Base-by-base conservation (phyloP, 2,329 filamentous ascomycete species). In the Huntiella moniliformis region DNA sequence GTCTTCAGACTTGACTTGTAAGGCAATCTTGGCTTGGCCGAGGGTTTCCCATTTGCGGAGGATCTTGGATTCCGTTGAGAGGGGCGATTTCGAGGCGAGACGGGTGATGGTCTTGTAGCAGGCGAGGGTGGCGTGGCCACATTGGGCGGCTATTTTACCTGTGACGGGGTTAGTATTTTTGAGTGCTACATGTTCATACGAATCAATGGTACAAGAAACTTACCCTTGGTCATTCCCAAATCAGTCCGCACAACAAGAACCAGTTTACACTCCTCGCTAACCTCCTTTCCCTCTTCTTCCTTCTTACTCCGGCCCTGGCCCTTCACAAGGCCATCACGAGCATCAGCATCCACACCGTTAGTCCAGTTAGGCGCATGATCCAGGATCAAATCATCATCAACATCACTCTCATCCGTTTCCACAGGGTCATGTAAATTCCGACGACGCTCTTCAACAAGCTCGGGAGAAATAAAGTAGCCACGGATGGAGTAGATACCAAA, bases 111-210 rank as follows among this genome's bases (percentile, higher is more conserved):
- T 67, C 66, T 95, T 96, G 76, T 94, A 98, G 73, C 88, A 96
- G 46, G 88, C 87, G 47, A 98, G 77, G 3, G 88, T 94, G n/a
- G 91, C 91, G 63, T 96, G 91, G 42, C 80, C 82, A 64, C 82
- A 88, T 64, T 96, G 91, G 5, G 91, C 91, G 48, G 85, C 91
- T 56, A 96, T 95, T 70, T 98, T 98, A 56, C 88, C 88, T 94
- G 52, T 39, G 41, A 28, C 22, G 38, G 8, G 32, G 4, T 12
- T 13, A 41, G 50, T 37, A 46, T 40, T 13, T n/a, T n/a, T n/a
- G n/a, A n/a, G 22, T 28, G 8, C 8, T 28, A 3, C 10, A 28
- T 28, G 12, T 17, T 34, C n/a, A 18, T 35, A 17, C 17, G 10
- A 15, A 38, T 38, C 18, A 39, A 44, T 3, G 16, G 6, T 31